Base-by-base conservation (phyloP, 1,139 yeast genomes). In the Magnusiomyces tetraspermus region DNA sequence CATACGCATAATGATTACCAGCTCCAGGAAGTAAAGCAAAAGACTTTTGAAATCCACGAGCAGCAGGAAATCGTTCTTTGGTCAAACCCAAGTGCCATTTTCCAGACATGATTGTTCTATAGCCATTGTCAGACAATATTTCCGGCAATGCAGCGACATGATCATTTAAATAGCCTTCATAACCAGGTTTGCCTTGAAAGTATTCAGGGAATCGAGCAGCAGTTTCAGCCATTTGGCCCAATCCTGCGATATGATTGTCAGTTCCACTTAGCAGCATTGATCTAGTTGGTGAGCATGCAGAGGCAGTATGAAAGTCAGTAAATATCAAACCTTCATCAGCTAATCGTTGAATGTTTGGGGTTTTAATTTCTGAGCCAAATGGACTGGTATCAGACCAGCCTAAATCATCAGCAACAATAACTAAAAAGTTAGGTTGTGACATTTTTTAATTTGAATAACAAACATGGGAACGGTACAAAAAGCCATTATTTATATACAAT, bases 251-350 rank as follows among this genome's bases (percentile, higher is more conserved):
- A 55, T 79, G 83, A 59, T 78, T 77, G 58, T 79, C 83, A 0
- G 83, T 79, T 1, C 84, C 85, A 1, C 81, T 76, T 45, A 80
- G 66, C 8, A 80, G 68, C 81, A 80, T 80, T 13, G 83, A 78
- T 55, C 84, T 67, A 0, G 85, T 80, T 2, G 85, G 84, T 1
- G 83, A 78, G 58, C 84, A 80, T 2, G 84, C 83, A 1, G 83
- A 75, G 2, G 85, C 84, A 2, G 84, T 77, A 56, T 80, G 83
- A 64, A 78, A 79, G 58, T 79, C 80, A 24, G 82, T 77, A 57
- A 79, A 72, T 42, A 79, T 64, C 17, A 72, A 61, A 6, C 83
- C 83, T 11, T 61, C 61, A 6, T 61, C 52, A 1, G 81, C 79
- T 30, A 80, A 62, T 49, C 62, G 68, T 31, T 73, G 65, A 33